Conservation (phyloP, 164 flowering plant species). For the Echeveria elegans region DNA sequence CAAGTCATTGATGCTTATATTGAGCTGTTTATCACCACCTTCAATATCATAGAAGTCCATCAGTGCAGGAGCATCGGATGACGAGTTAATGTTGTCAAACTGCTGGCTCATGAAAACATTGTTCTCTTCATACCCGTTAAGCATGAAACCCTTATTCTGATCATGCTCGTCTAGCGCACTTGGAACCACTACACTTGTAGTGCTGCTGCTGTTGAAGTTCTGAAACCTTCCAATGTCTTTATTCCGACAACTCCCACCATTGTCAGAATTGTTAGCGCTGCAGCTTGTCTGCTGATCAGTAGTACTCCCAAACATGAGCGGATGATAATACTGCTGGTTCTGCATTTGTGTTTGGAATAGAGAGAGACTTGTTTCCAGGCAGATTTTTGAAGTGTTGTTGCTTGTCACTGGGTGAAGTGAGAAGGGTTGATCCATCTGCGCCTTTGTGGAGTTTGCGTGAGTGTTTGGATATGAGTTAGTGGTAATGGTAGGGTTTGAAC, state of each 20-base stretch:
- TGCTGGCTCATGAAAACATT: constrained; percentile 4
- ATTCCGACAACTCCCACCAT: background rate
- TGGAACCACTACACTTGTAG: background rate
- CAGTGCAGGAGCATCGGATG: background rate
- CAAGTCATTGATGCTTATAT: constrained; percentile 1
- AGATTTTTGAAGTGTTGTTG: background rate
- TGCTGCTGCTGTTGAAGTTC: background rate
- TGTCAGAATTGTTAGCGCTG: background rate
- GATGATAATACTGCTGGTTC: background rate
- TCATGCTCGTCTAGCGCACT: background rate
- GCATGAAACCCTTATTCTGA: background rate
- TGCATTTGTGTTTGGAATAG: background rate
- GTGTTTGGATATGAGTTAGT: background rate
- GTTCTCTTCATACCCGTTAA: background rate
- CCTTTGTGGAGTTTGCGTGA: background rate
- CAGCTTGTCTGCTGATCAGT: constrained; percentile 9
- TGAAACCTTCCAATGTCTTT: background rate
- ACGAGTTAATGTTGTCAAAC: background rate
- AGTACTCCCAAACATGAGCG: background rate
- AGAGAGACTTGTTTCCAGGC: background rate
- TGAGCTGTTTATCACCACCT: background rate
- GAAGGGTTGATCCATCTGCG: background rate
- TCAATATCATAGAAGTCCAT: background rate
- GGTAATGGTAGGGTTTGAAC: background rate
- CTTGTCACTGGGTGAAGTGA: background rate